Evolutionary conservation across 495 filamentous ascomycete genomes (phyloP).

Genomic region (Diplogelasinospora grovesii): DNA sequence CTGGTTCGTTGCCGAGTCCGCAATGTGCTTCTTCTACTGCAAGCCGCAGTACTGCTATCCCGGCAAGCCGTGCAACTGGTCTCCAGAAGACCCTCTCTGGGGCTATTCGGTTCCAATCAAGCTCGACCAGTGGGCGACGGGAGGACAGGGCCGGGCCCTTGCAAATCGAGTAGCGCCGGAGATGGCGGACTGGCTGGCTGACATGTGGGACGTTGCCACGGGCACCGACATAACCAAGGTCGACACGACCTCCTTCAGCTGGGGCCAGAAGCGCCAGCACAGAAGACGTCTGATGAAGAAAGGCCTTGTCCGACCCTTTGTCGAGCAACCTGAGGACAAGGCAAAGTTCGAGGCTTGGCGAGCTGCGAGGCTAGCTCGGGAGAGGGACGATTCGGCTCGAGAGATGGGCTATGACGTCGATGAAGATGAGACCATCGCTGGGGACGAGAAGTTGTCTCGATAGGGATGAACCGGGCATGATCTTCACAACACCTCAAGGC

Average conservation of each 20-base stretch:
- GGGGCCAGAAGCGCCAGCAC: constrained; percentile 28
- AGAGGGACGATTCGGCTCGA: constrained; percentile 19
- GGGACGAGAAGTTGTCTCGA: constrained; percentile 26
- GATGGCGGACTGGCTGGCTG: constrained; percentile 33
- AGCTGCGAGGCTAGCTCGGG: constrained; percentile 25
- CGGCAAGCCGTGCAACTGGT: constrained; percentile 38
- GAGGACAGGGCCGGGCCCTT: constrained; percentile 31
- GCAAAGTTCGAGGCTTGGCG: constrained; percentile 28
- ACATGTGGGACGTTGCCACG: constrained; percentile 33
- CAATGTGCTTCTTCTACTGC: constrained; percentile 57
- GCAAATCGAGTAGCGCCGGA: constrained; percentile 25
- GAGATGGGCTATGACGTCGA: constrained; percentile 23
- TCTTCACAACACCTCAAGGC: too few species aligned
- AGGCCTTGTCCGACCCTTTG: constrained; percentile 25
- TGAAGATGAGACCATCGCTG: constrained; percentile 29
- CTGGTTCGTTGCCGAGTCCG: constrained; percentile 56
- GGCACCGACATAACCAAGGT: constrained; percentile 32
- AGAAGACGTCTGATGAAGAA: constrained; percentile 35
- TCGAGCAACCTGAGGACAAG: constrained; percentile 25
- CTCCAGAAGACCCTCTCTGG: constrained; percentile 44
- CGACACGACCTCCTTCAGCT: constrained; percentile 23
- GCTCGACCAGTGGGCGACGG: constrained; percentile 48
- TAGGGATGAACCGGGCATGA: constrained; percentile 3
- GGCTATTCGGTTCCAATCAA: constrained; percentile 49
- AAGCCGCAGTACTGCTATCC: constrained; percentile 47